A percentile compares a stretch with the other conserved stretches of the same genome.
Evolutionary conservation across 2,329 filamentous ascomycete genomes (phyloP).

Genomic region (Aspergillus pseudoterreus): DNA sequence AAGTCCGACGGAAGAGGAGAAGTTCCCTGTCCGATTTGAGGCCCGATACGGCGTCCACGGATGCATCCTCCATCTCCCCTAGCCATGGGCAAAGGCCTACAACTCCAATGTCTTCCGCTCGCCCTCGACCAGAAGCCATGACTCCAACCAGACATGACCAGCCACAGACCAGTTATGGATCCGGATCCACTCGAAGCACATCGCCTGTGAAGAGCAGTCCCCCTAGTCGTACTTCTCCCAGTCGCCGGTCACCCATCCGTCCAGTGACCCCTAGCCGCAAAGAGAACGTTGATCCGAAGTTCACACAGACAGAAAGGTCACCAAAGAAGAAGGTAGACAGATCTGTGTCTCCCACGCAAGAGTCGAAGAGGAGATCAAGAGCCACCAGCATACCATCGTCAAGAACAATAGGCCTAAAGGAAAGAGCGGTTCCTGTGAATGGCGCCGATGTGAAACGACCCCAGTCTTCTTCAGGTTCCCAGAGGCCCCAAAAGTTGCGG

Average conservation of each 20-base stretch:
- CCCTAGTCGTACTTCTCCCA: conserved; percentile 29
- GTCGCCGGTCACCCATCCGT: conserved; percentile 28
- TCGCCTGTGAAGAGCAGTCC: conserved; percentile 30
- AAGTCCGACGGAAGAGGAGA: conserved; percentile 71
- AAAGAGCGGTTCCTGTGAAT: conserved; percentile 29
- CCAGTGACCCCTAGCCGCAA: conserved; percentile 35
- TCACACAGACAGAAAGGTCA: conserved; percentile 29
- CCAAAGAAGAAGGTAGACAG: conserved; percentile 30
- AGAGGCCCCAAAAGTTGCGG: conserved; percentile 67
- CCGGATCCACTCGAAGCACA: conserved; percentile 27
- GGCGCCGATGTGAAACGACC: conserved; percentile 29
- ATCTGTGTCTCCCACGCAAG: conserved; percentile 34
- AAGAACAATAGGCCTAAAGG: conserved; percentile 29
- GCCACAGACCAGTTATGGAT: conserved; percentile 27
- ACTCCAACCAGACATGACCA: conserved; percentile 28
- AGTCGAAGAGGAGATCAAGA: conserved; percentile 42
- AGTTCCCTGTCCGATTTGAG: conserved; percentile 89
- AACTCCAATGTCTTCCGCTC: conserved; percentile 25
- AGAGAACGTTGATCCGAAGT: conserved; percentile 38
- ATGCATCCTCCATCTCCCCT: conserved; percentile 42
- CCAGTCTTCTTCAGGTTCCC: conserved; percentile 60
- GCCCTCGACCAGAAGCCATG: conserved; percentile 23
- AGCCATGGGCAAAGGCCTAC: conserved; percentile 35
- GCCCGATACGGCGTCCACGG: conserved; percentile 58
- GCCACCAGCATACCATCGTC: conserved; percentile 51